Evolutionary conservation across 2,329 filamentous ascomycete genomes (phyloP).

Genomic region (Fusarium virguliforme): DNA sequence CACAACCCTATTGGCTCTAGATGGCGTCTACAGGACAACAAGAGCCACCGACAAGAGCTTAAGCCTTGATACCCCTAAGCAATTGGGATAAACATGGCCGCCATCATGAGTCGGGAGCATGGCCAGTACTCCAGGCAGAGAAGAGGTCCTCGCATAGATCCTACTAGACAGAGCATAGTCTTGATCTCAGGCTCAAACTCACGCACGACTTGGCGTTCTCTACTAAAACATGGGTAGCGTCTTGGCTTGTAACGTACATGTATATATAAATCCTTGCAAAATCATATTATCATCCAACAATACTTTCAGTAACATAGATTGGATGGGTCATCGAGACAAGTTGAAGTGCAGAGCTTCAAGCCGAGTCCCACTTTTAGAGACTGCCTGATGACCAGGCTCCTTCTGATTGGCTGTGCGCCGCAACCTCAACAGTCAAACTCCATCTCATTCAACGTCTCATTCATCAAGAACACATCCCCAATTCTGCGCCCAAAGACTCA

Average conservation of each 20-base stretch:
- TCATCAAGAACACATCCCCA: conserved; percentile 19
- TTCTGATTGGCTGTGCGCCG: conserved; percentile 32
- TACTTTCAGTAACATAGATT: too few relatives aligned
- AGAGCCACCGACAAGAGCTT: neutral
- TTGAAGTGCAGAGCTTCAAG: neutral
- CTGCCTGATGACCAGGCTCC: conserved; percentile 2
- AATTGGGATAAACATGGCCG: too few relatives aligned
- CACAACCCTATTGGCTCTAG: neutral
- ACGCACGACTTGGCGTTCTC: too few relatives aligned
- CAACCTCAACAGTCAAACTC: conserved; percentile 19
- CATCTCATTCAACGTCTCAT: conserved; percentile 30
- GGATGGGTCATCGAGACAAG: neutral
- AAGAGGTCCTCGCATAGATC: neutral
- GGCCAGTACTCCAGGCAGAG: neutral
- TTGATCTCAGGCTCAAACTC: neutral
- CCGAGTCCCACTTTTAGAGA: conserved; percentile 4
- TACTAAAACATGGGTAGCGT: too few relatives aligned
- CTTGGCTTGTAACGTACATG: too few relatives aligned
- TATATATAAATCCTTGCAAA: too few relatives aligned
- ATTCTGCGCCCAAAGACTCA: conserved; percentile 17
- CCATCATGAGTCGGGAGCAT: too few relatives aligned
- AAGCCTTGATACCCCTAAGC: too few relatives aligned
- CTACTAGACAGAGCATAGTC: too few relatives aligned
- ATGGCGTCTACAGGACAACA: neutral
- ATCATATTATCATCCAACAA: too few relatives aligned